Percentiles rank a stretch among this genome's conserved stretches.
Evolutionary conservation across 2,329 filamentous ascomycete species (phyloP).

Genomic region (Neocucurbitaria cava): DNA sequence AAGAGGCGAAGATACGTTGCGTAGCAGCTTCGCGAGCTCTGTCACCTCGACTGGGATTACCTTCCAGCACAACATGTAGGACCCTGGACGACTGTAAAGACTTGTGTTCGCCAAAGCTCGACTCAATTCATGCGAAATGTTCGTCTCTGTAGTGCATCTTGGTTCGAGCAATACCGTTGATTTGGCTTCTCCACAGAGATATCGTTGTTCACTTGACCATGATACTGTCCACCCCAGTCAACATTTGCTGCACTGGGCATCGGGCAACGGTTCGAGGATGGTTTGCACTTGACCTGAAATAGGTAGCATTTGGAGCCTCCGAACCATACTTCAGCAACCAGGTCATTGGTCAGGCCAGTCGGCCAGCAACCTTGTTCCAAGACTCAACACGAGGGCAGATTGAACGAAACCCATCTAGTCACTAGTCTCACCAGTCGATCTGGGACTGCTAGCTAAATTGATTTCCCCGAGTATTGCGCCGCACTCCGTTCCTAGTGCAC

Average conservation of each 20-base stretch:
- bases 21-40: constrained; percentile 4
- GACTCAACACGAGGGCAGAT: neutral
- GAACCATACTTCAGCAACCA: neutral
- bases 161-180: neutral
- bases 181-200: neutral
- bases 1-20: neutral
- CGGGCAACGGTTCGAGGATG: constrained; percentile 14
- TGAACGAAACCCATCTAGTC: neutral
- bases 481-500: neutral
- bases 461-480: neutral
- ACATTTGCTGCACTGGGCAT: constrained; percentile 7
- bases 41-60: constrained; percentile 2
- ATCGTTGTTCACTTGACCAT: neutral
- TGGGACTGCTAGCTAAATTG: neutral
- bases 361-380: neutral
- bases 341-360: neutral
- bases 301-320: constrained; percentile 19
- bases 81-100: constrained; percentile 3
- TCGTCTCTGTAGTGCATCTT: neutral
- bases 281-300: constrained; percentile 17
- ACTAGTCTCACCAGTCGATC: neutral
- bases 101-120: constrained; percentile 2
- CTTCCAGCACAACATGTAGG: constrained; percentile 9
- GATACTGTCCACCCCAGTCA: neutral
- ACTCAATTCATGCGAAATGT: neutral